Evolutionary conservation across 2,329 filamentous ascomycete species (phyloP).

Genomic region (Ceratocystiopsis minuta): DNA sequence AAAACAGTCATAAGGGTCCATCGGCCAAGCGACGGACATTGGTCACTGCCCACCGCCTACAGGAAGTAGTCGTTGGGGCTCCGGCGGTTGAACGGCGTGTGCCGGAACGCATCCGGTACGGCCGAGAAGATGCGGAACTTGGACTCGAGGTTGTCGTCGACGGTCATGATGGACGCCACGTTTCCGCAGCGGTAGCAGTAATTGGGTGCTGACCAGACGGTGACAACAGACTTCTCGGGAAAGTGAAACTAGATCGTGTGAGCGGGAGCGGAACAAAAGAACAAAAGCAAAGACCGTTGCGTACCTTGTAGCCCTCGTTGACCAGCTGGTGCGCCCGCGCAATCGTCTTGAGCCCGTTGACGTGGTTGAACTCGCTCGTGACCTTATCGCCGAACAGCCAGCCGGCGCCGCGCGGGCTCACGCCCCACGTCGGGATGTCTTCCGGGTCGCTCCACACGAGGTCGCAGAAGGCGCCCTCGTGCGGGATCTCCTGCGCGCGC

Average conservation of each 20-base stretch:
- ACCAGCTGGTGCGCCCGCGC: slow-evolving; percentile 94
- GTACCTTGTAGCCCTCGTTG: slow-evolving; percentile 92
- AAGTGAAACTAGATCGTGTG: slow-evolving; percentile 65
- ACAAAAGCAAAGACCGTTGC: slow-evolving; percentile 6
- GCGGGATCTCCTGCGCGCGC: slow-evolving; percentile 90
- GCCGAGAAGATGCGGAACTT: slow-evolving; percentile 87
- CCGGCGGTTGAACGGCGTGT: slow-evolving; percentile 54
- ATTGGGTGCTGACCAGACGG: slow-evolving; percentile 95
- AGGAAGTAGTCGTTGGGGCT: slow-evolving; percentile 56
- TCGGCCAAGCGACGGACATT: too few relatives aligned
- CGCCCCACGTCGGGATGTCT: slow-evolving; percentile 88
- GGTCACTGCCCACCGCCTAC: slow-evolving; percentile 18
- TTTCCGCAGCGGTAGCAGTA: slow-evolving; percentile 94
- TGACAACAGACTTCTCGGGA: slow-evolving; percentile 84
- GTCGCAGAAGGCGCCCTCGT: slow-evolving; percentile 96
- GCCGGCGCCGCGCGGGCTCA: slow-evolving; percentile 87
- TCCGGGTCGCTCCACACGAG: slow-evolving; percentile 97
- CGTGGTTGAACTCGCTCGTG: slow-evolving; percentile 91
- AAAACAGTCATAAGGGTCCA: neutral
- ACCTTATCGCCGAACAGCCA: slow-evolving; percentile 97
- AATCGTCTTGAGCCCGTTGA: slow-evolving; percentile 92
- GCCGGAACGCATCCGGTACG: slow-evolving; percentile 69
- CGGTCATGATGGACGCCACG: slow-evolving; percentile 88
- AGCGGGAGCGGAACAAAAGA: neutral
- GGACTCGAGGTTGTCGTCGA: slow-evolving; percentile 67